These are phyloP conservation scores for Ustilago vetiveriae DNA, from an alignment of 1,284 basidiomycete genomes.

Conservation along the genomic window DNA sequence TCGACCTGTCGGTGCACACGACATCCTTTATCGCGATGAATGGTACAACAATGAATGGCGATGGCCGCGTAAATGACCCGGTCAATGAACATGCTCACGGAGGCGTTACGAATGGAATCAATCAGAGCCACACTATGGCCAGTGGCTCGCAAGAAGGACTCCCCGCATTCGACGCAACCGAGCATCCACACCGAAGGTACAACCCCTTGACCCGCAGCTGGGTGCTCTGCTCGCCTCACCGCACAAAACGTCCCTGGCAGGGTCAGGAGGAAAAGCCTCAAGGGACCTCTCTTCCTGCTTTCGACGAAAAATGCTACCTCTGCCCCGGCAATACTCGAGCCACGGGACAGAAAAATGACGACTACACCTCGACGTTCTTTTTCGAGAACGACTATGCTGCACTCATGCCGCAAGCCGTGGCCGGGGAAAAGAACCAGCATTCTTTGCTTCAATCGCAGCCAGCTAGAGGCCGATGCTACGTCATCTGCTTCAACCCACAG, in stretches of 20 bases:
- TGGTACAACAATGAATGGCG: constrained; percentile 11
- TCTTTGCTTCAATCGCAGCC: constrained; percentile 76
- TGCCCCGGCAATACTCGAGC: constrained; percentile 89
- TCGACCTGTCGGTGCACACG: not conserved
- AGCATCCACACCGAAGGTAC: constrained; percentile 64
- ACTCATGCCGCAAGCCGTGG: constrained; percentile 72
- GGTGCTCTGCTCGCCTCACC: constrained; percentile 66
- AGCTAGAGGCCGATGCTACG: constrained; percentile 85
- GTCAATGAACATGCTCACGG: constrained; percentile 3
- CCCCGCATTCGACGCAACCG: constrained; percentile 51
- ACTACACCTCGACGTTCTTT: constrained; percentile 75
- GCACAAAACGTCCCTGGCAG: constrained; percentile 66
- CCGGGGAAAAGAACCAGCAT: constrained; percentile 36
- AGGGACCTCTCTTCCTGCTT: constrained; percentile 69
- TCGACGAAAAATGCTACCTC: constrained; percentile 85
- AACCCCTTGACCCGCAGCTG: constrained; percentile 60
- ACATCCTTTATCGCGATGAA: constrained; percentile 1
- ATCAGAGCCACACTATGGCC: not conserved
- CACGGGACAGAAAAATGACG: constrained; percentile 77
- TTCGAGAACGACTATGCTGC: constrained; percentile 91
- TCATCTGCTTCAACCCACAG: constrained; percentile 86
- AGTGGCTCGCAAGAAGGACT: constrained; percentile 13
- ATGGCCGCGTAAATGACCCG: not conserved
- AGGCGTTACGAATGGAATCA: not conserved
- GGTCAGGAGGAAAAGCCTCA: constrained; percentile 60